phyloP scores from a whole-genome alignment of 2,329 filamentous ascomycete species.

The Penicillium expansum region DNA sequence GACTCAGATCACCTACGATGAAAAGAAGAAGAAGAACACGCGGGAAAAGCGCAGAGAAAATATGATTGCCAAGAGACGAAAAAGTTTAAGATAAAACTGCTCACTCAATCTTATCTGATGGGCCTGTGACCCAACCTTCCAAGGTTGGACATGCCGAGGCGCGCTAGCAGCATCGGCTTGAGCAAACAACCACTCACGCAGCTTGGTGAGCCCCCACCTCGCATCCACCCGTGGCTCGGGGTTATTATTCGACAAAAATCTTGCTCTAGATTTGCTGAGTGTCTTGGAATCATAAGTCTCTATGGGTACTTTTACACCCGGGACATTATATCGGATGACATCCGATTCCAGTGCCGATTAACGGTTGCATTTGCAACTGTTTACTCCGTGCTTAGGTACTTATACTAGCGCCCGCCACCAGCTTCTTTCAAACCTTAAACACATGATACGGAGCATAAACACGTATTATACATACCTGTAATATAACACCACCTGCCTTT shows the following conservation, averaged over 20 bases:
- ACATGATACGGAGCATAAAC: no score
- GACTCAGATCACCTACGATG: neutral
- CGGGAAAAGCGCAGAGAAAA: neutral
- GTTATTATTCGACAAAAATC: neutral
- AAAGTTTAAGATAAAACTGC: neutral
- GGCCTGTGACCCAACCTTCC: neutral
- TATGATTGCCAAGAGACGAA: constrained; percentile 1
- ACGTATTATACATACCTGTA: no score
- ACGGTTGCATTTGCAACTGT: neutral
- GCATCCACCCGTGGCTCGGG: neutral
- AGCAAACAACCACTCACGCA: neutral
- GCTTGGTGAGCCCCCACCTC: neutral
- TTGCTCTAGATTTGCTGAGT: neutral
- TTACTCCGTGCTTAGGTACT: no score
- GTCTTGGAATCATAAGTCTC: neutral
- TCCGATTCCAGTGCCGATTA: neutral
- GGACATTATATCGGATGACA: neutral
- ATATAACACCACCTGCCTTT: no score
- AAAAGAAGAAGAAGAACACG: neutral
- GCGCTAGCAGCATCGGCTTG: neutral
- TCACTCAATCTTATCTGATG: constrained; percentile 8
- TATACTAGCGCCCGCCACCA: no score
- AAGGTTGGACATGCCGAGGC: neutral
- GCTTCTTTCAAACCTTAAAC: no score
- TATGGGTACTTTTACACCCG: neutral